These are phyloP conservation scores for Aspergillus transmontanensis DNA, from an alignment of 2,329 filamentous ascomycete species.

Conservation along the genomic window DNA sequence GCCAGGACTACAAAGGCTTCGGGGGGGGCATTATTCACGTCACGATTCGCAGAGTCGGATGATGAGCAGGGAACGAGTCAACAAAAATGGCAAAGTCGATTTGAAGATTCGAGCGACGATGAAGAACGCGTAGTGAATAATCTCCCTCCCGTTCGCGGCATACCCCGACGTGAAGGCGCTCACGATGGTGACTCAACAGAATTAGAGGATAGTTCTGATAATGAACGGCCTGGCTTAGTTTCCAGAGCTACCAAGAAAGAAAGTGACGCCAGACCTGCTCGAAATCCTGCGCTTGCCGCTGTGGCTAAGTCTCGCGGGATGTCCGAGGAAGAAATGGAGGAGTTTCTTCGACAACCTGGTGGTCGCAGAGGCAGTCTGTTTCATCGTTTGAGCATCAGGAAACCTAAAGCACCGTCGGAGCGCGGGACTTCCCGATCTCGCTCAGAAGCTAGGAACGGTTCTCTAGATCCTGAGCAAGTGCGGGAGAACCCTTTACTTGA, in stretches of 20 bases:
- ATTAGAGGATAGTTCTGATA: conserved; percentile 62
- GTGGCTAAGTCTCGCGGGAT: conserved; percentile 60
- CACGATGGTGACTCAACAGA: conserved; percentile 66
- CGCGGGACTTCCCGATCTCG: conserved; percentile 54
- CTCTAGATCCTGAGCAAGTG: conserved; percentile 42
- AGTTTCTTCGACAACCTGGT: conserved; percentile 35
- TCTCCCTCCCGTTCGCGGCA: conserved; percentile 61
- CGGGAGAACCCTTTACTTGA: conserved; percentile 27
- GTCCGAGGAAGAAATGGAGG: conserved; percentile 39
- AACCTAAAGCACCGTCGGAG: conserved; percentile 25
- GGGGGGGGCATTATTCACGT: conserved; percentile 39
- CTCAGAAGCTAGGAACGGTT: neutral
- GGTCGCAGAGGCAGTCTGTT: conserved; percentile 35
- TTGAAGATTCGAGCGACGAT: conserved; percentile 74
- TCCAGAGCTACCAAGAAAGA: conserved; percentile 13
- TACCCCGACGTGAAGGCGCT: conserved; percentile 59
- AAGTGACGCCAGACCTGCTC: conserved; percentile 14
- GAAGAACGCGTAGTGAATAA: conserved; percentile 49
- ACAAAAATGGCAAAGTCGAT: conserved; percentile 58
- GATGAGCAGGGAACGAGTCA: conserved; percentile 55
- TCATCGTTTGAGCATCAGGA: conserved; percentile 35
- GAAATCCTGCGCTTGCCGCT: conserved; percentile 33
- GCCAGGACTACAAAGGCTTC: conserved; percentile 29
- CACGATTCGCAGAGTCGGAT: conserved; percentile 65
- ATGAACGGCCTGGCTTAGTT: conserved; percentile 36